Evolutionary conservation across 2,329 filamentous ascomycete genomes (phyloP), one percentile per base, ranked within the genome.

Genomic region (Fusarium sp.): DNA sequence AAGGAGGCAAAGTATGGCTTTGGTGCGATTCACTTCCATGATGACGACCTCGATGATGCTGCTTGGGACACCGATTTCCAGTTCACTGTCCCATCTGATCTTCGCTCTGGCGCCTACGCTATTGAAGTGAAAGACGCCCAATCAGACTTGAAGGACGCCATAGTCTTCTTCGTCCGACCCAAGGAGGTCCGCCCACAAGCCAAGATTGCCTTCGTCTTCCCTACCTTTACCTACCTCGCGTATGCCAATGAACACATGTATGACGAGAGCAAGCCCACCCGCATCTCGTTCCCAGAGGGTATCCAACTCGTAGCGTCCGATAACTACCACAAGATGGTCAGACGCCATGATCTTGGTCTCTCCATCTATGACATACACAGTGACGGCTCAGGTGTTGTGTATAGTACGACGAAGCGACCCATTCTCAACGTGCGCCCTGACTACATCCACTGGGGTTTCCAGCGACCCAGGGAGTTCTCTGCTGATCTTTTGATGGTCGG

Each of bases 191-290:
- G 64, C 62, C 67, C 29, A 24, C 67, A 47, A 13, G 40, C 37
- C 18, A 66, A 62, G 42, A 31, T 66, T 40, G 54, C 56, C 29
- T 54, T 66, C 9, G 73, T 84, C 35, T 64, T 83, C 24, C 77
- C 80, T 10, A 83, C 82, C 2, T 81, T 83, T 66, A 83, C 81
- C 2, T 83, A 83, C 45, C 77, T 81, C 4, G 82, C 82, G 0
- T 84, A 84, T 66, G 82, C 82, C 18, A 83, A 84, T 65, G 82
- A 84, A 66, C 78, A 77, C 34, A 80, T 84, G 71, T 80, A 78
- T 22, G 82, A 84, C 40, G 72, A 73, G 45, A 77, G 66, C 18
- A 74, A 75, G 56, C 75, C 75, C 22, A 79, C 67, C 57, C 60
- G 79, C 18, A 64, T 73, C 70, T 74, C 63, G 27, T 78, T 69